Percentiles rank a stretch among this genome's conserved stretches.
phyloP scores from a whole-genome alignment of 2,329 filamentous ascomycete species.

The Penicillium nordicum region DNA sequence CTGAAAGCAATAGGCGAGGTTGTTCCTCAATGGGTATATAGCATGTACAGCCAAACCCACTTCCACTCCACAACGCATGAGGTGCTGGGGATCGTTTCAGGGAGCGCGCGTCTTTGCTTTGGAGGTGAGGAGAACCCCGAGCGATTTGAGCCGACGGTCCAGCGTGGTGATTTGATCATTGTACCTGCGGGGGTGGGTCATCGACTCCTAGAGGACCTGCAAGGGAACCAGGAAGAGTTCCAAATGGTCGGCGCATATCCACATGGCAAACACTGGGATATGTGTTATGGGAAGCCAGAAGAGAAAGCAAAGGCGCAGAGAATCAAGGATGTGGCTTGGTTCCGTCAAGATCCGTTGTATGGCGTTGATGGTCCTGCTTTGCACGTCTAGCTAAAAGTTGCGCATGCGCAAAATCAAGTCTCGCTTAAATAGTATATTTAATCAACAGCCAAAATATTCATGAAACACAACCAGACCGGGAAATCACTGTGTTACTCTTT shows the following conservation, averaged over 20 bases:
- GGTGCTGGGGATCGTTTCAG: slow-evolving; percentile 58
- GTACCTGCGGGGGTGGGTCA: slow-evolving; percentile 65
- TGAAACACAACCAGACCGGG: background rate
- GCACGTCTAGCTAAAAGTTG: slow-evolving; percentile 29
- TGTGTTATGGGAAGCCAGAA: slow-evolving; percentile 63
- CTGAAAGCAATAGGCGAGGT: slow-evolving; percentile 55
- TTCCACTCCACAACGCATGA: slow-evolving; percentile 68
- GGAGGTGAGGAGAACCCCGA: slow-evolving; percentile 61
- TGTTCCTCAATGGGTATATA: slow-evolving; percentile 63
- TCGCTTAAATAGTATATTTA: background rate
- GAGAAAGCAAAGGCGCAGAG: slow-evolving; percentile 53
- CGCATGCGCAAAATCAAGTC: background rate
- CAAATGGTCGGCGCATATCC: slow-evolving; percentile 68
- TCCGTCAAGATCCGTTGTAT: slow-evolving; percentile 59
- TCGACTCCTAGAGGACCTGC: slow-evolving; percentile 57
- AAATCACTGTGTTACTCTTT: slow-evolving; percentile 30
- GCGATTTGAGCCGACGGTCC: slow-evolving; percentile 54
- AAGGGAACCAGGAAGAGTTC: slow-evolving; percentile 48
- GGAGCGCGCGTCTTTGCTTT: slow-evolving; percentile 62
- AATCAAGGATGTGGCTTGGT: slow-evolving; percentile 55
- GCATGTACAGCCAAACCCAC: slow-evolving; percentile 64
- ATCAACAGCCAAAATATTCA: background rate
- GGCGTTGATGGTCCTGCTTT: slow-evolving; percentile 54
- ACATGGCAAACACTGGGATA: slow-evolving; percentile 58
- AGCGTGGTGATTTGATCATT: slow-evolving; percentile 61